phyloP scores from a whole-genome alignment of 768 basidiomycete species.

The Leucocoprinus leucothites region DNA sequence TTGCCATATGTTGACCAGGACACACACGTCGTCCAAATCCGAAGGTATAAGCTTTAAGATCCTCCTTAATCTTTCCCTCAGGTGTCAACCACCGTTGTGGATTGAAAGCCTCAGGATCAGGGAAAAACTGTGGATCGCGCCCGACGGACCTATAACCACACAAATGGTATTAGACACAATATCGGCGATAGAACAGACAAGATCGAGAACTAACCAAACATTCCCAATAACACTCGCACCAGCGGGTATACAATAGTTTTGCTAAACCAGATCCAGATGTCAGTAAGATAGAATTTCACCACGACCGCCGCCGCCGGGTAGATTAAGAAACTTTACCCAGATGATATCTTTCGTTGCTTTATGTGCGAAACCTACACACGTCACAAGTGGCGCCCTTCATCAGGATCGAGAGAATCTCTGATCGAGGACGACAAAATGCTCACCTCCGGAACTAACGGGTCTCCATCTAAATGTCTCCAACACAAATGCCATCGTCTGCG shows the following conservation, averaged over 20 bases:
- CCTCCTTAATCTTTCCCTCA: constrained; percentile 45
- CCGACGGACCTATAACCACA: constrained; percentile 42
- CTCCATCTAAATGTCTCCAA: constrained; percentile 49
- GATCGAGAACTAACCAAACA: constrained; percentile 39
- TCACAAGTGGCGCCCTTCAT: neutral
- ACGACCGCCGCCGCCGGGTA: neutral
- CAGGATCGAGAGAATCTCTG: neutral
- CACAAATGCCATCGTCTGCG: constrained; percentile 48
- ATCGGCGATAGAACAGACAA: neutral
- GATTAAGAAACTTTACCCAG: constrained; percentile 41
- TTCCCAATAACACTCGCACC: constrained; percentile 60
- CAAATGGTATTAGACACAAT: neutral
- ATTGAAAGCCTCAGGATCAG: constrained; percentile 55
- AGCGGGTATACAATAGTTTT: constrained; percentile 49
- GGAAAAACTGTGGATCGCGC: constrained; percentile 55
- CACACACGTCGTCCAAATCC: constrained; percentile 62
- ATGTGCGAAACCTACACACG: constrained; percentile 50
- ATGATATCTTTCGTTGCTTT: constrained; percentile 61
- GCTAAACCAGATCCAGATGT: too few relatives aligned
- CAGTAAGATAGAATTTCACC: neutral
- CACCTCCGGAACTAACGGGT: constrained; percentile 47
- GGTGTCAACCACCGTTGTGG: constrained; percentile 54
- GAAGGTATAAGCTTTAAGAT: constrained; percentile 50
- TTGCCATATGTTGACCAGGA: constrained; percentile 62
- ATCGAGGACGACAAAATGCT: constrained; percentile 1